phyloP scores from a whole-genome alignment of 345 rosid species.

The Murraya paniculata region DNA sequence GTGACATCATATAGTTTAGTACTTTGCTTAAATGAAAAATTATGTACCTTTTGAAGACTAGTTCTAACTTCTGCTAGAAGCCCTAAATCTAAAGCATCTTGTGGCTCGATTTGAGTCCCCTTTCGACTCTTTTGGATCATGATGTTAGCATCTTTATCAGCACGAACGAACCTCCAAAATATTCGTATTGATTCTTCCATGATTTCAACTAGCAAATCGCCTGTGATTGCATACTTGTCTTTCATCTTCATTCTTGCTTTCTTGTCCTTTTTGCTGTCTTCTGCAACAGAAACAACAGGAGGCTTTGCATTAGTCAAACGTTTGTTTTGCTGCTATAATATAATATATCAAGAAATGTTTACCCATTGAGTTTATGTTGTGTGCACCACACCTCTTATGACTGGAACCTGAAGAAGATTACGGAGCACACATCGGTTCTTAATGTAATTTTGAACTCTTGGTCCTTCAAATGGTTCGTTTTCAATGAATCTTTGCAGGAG shows the following conservation, averaged over 20 bases:
- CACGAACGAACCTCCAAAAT: slow-evolving; percentile 82
- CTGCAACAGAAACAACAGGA: slow-evolving; percentile 34
- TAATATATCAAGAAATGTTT: slow-evolving; percentile 11
- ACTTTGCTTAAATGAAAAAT: not conserved
- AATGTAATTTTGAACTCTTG: slow-evolving; percentile 66
- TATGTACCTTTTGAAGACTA: slow-evolving; percentile 58
- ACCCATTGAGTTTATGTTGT: slow-evolving; percentile 1
- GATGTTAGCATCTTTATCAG: slow-evolving; percentile 56
- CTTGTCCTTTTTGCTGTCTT: slow-evolving; percentile 59
- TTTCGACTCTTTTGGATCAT: slow-evolving; percentile 37
- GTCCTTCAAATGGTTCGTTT: slow-evolving; percentile 77
- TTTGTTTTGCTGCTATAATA: slow-evolving; percentile 1
- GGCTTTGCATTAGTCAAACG: slow-evolving; percentile 8
- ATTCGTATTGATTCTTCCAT: slow-evolving; percentile 87
- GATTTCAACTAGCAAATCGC: slow-evolving; percentile 71
- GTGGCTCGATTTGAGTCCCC: slow-evolving; percentile 56
- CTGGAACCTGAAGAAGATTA: slow-evolving; percentile 87
- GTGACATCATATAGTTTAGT: not conserved
- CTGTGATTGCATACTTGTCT: slow-evolving; percentile 43
- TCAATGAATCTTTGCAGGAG: slow-evolving; percentile 84
- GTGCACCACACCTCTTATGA: slow-evolving; percentile 59
- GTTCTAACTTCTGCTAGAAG: slow-evolving; percentile 47
- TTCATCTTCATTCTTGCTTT: slow-evolving; percentile 40
- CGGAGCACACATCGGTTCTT: slow-evolving; percentile 72
- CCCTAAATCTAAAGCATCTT: slow-evolving; percentile 48